phyloP scores from a whole-genome alignment of 2,329 filamentous ascomycete genomes.

The Colletotrichum scovillei region DNA sequence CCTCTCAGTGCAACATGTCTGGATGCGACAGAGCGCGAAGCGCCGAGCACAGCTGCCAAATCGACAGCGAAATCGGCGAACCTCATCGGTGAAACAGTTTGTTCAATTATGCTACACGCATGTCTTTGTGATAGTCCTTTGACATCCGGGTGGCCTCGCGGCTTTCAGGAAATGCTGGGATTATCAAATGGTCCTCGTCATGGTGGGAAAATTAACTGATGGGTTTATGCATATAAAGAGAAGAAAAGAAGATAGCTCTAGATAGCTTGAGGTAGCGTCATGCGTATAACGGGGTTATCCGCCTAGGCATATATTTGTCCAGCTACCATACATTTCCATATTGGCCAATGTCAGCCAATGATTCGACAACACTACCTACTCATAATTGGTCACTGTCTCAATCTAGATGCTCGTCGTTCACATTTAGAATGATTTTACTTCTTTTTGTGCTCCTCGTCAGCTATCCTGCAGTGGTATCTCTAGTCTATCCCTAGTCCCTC shows the following conservation, averaged over 20 bases:
- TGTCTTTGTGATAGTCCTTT: not conserved
- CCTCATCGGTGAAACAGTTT: conserved; percentile 55
- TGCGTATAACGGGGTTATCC: not conserved
- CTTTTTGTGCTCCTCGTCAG: too few relatives aligned
- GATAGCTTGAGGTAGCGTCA: not conserved
- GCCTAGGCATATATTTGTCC: not conserved
- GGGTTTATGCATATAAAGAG: conserved; percentile 3
- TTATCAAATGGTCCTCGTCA: conserved; percentile 31
- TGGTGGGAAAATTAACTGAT: conserved; percentile 23
- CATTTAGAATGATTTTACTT: too few relatives aligned
- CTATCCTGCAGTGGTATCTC: not conserved
- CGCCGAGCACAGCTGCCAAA: conserved; percentile 76
- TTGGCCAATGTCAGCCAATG: not conserved
- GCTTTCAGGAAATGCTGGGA: not conserved
- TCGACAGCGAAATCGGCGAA: conserved; percentile 76
- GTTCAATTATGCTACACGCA: not conserved
- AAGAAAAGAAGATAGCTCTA: not conserved
- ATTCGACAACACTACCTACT: not conserved
- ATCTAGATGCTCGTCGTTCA: not conserved
- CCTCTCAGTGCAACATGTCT: conserved; percentile 70
- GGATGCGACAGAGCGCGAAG: conserved; percentile 74
- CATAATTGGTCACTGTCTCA: not conserved
- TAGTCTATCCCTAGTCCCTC: not conserved
- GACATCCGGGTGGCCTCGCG: not conserved
- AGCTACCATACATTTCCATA: not conserved